Conservation (phyloP, 306 rosid genomes). For the Purshia tridentata region DNA sequence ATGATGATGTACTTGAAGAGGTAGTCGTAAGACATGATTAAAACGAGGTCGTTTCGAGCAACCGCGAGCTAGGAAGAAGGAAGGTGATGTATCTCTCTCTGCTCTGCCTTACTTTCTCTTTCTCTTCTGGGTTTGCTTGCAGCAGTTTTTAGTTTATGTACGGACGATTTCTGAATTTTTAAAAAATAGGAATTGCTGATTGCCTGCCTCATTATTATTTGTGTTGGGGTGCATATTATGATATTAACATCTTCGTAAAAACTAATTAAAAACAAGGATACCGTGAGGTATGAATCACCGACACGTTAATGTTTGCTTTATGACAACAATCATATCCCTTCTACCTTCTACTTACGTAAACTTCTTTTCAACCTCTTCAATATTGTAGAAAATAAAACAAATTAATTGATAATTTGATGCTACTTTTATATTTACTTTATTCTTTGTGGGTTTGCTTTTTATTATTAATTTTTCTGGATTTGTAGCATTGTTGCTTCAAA, state of each 20-base stretch:
- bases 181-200: neutral
- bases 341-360: too few relatives aligned
- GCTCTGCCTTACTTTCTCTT: too few relatives aligned
- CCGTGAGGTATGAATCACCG: constrained; percentile 19
- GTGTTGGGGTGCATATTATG: too few relatives aligned
- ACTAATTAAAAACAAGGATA: too few relatives aligned
- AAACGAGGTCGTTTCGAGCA: constrained; percentile 26
- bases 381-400: too few relatives aligned
- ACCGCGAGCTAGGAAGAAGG: neutral
- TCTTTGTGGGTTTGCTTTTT: too few relatives aligned
- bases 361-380: too few relatives aligned
- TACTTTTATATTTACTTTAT: too few relatives aligned
- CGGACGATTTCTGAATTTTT: neutral
- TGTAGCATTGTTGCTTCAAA: too few relatives aligned
- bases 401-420: too few relatives aligned
- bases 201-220: constrained; percentile 9
- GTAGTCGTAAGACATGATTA: constrained; percentile 83
- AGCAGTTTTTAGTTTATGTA: neutral
- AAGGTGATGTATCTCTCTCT: neutral
- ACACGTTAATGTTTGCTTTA: constrained; percentile 26
- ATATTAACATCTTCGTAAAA: too few relatives aligned
- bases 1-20: constrained; percentile 98
- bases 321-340: neutral
- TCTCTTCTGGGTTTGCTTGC: neutral
- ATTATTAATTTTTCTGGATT: too few relatives aligned